phyloP scores from a whole-genome alignment of 768 basidiomycete genomes.

The Lactarius deliciosus region DNA sequence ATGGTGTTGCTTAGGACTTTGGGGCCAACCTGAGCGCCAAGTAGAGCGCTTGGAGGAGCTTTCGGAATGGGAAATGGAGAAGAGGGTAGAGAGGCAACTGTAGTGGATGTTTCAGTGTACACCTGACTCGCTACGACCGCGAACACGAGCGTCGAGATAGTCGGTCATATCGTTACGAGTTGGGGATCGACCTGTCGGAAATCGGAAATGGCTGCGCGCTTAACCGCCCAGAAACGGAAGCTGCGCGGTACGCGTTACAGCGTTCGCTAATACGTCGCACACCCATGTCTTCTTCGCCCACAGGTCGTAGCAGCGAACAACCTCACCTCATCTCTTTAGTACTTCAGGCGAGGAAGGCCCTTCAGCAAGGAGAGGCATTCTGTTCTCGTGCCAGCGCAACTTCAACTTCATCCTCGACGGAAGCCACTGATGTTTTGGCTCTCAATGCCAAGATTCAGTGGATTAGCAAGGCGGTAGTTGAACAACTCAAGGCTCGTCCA shows the following conservation, averaged over 20 bases:
- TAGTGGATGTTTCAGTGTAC: slow-evolving; percentile 14
- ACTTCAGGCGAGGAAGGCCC: slow-evolving; percentile 77
- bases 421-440: slow-evolving; percentile 68
- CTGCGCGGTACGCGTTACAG: slow-evolving; percentile 14
- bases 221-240: slow-evolving; percentile 7
- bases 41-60: slow-evolving; percentile 6
- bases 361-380: slow-evolving; percentile 74
- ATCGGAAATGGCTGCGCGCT: background rate
- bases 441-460: slow-evolving; percentile 80
- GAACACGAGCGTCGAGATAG: slow-evolving; percentile 17
- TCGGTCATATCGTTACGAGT: slow-evolving; percentile 13
- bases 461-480: slow-evolving; percentile 69
- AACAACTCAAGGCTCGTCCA: slow-evolving; percentile 71
- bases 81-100: slow-evolving; percentile 17
- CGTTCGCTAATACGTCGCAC: background rate
- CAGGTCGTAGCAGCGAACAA: slow-evolving; percentile 38
- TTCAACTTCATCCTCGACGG: slow-evolving; percentile 65
- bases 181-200: background rate
- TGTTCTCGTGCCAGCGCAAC: slow-evolving; percentile 65
- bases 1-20: slow-evolving; percentile 66
- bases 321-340: slow-evolving; percentile 74
- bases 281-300: slow-evolving; percentile 21
- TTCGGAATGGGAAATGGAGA: slow-evolving; percentile 20
- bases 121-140: slow-evolving; percentile 12
- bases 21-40: slow-evolving; percentile 7